Base-by-base conservation (phyloP, 2,329 filamentous ascomycete genomes). In the Pyrenochaeta sp. region DNA sequence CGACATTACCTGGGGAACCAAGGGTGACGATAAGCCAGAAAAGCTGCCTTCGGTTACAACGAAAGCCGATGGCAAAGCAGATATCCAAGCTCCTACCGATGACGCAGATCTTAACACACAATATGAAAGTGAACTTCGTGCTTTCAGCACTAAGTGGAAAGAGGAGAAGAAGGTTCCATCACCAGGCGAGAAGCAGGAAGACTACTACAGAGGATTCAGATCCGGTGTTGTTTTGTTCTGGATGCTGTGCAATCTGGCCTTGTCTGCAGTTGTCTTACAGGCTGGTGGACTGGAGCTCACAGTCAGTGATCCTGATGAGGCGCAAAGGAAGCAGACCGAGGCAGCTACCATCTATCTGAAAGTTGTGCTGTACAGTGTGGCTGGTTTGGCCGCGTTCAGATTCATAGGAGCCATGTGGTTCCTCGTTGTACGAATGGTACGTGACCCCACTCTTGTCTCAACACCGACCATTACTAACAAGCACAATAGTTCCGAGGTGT, bases 1-100 rank as follows among this genome's bases (percentile, higher is more conserved):
- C 80, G 92, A 96, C 67, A 94, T 96, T 55, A 95, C 92, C 3
- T 96, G 92, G 92, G 92, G 92, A 65, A 99, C 94, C 28, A 99
- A 97, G 74, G 94, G 94, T 61, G 94, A 97, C 69, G 93, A 96
- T 75, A 96, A 96, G 72, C 82, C 93, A 6, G 91, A 96, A 61
- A 92, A 93, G 66, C 83, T 96, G 39, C 90, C 90, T 2, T 90
- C 86, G 0, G 93, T 94, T 59, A 92, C 86, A 59, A 87, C 92
- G 40, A 96, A 96, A 71, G 89, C 95, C 30, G 93, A 90, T 57
- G 94, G 92, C 60, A 96, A 97, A 78, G 94, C 96, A 51, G 92
- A 97, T 58, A 86, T 99, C 51, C 81, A 83, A 44, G 87, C 88
- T 27, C 87, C 87, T 1, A 92, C 92, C 4, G 94, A 97, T 60